phyloP scores from a whole-genome alignment of 2,329 filamentous ascomycete species.

The Botrytis galanthina region DNA sequence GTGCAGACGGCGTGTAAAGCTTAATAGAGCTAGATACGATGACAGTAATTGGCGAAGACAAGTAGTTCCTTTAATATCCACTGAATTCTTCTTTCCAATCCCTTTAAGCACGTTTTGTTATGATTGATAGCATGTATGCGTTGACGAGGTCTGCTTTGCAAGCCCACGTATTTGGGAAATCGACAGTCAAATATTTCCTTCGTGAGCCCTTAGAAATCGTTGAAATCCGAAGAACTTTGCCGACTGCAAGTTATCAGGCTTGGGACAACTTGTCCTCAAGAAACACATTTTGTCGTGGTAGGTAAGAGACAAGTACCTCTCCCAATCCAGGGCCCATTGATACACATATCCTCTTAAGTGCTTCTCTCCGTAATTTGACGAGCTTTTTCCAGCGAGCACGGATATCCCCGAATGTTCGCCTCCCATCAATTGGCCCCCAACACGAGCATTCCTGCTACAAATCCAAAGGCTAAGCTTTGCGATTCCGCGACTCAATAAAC shows the following conservation, averaged over 20 bases:
- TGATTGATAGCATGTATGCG: not conserved
- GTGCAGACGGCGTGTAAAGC: not conserved
- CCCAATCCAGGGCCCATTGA: not conserved
- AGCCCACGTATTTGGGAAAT: not conserved
- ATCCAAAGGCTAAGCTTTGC: not conserved
- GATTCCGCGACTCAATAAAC: constrained; percentile 13
- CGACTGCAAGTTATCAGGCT: not conserved
- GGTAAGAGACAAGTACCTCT: not conserved
- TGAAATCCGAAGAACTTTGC: not conserved
- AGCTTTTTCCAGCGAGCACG: not conserved
- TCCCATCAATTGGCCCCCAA: not conserved
- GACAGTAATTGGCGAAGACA: not conserved
- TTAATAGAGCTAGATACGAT: not conserved
- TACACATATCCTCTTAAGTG: not conserved
- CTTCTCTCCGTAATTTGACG: not conserved
- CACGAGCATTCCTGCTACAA: not conserved
- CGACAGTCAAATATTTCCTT: not conserved
- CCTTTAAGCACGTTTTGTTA: not conserved
- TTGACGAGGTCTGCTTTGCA: not conserved
- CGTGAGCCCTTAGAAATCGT: not conserved
- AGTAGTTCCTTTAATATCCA: not conserved
- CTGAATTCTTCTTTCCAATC: not conserved
- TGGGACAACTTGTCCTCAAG: not conserved
- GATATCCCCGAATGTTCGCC: not conserved
- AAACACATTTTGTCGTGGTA: not conserved